Conservation (phyloP, 805 yeast genomes). For the Ogataea siamensis region DNA sequence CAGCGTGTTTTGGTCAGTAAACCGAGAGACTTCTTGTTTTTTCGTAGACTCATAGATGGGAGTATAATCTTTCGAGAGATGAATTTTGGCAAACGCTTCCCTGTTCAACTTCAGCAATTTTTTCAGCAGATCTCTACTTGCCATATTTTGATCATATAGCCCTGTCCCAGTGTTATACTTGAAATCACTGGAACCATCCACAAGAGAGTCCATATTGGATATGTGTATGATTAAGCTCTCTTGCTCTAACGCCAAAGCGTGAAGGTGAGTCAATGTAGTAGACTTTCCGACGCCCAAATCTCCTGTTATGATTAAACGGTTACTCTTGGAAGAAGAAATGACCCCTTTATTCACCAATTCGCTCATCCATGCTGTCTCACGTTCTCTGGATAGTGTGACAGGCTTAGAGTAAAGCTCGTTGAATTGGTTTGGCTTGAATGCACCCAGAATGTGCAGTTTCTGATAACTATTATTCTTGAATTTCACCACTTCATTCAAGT, state of each 20-base stretch:
- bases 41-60: slow-evolving; percentile 23
- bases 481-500: slow-evolving; percentile 33
- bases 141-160: slow-evolving; percentile 77
- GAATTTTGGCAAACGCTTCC: slow-evolving; percentile 34
- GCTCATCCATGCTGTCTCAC: slow-evolving; percentile 41
- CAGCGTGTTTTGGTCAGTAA: slow-evolving; percentile 32
- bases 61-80: slow-evolving; percentile 20
- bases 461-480: slow-evolving; percentile 43
- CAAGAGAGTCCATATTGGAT: slow-evolving; percentile 55
- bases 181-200: slow-evolving; percentile 75
- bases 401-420: slow-evolving; percentile 65
- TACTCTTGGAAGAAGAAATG: slow-evolving; percentile 36
- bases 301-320: slow-evolving; percentile 61
- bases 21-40: slow-evolving; percentile 12
- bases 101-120: slow-evolving; percentile 49
- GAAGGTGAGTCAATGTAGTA: slow-evolving; percentile 65
- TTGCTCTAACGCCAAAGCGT: slow-evolving; percentile 46
- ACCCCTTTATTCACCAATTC: slow-evolving; percentile 39
- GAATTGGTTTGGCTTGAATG: slow-evolving; percentile 66
- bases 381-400: slow-evolving; percentile 53
- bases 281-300: slow-evolving; percentile 80
- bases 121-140: slow-evolving; percentile 55
- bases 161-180: slow-evolving; percentile 47
- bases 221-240: slow-evolving; percentile 56
- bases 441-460: slow-evolving; percentile 51